These are phyloP conservation scores for Backusella sp. DNA, from an alignment of 192 early-diverging fungal genomes.

Conservation along the genomic window DNA sequence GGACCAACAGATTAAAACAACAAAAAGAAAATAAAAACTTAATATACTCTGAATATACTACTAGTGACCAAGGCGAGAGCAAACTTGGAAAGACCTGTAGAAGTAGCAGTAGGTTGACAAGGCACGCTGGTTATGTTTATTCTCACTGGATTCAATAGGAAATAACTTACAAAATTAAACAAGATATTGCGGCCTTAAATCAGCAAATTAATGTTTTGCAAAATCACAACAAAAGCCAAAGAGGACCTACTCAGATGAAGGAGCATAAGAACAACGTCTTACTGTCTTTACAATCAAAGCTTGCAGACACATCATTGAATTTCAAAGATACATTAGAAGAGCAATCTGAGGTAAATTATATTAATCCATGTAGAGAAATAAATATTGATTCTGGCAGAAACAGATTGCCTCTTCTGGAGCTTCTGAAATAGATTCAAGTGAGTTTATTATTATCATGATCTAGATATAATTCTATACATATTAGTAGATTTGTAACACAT, in stretches of 20 bases:
- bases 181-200: conserved; percentile 93
- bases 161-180: conserved; percentile 90
- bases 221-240: conserved; percentile 52
- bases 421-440: neutral
- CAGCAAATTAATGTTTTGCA: conserved; percentile 89
- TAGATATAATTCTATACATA: neutral
- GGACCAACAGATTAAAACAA: neutral
- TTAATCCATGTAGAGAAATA: neutral
- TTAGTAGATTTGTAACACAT: conserved; percentile 48
- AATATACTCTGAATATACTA: neutral
- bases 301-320: conserved; percentile 82
- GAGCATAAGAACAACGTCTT: conserved; percentile 95
- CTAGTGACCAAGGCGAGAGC: conserved; percentile 4
- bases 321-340: conserved; percentile 96
- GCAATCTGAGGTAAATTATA: conserved; percentile 63
- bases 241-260: conserved; percentile 61
- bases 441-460: neutral
- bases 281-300: conserved; percentile 83
- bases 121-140: neutral
- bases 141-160: conserved; percentile 47
- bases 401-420: neutral
- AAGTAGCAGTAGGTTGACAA: conserved; percentile 69
- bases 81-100: conserved; percentile 62
- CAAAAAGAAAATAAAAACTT: neutral
- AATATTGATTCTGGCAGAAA: neutral